phyloP scores from a whole-genome alignment of 345 rosid genomes.

The Durio zibethinus region DNA sequence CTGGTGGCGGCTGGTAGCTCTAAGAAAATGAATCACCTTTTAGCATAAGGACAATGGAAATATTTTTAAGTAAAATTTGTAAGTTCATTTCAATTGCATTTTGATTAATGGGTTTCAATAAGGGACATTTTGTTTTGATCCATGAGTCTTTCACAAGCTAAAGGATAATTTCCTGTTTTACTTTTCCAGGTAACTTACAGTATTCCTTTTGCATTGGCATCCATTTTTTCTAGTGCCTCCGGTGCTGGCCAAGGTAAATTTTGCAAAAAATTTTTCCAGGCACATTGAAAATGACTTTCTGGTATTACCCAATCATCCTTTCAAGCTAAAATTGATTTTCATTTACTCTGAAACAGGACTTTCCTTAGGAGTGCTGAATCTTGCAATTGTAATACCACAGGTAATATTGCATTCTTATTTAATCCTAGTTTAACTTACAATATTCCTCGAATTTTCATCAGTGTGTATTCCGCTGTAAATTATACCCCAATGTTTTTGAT shows the following conservation, averaged over 20 bases:
- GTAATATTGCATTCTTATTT: conserved; percentile 22
- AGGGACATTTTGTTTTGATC: neutral
- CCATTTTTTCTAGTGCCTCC: conserved; percentile 39
- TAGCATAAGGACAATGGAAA: neutral
- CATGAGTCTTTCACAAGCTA: neutral
- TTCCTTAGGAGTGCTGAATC: conserved; percentile 76
- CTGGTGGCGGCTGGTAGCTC: neutral
- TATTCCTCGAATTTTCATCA: neutral
- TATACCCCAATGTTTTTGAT: neutral
- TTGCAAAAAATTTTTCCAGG: neutral
- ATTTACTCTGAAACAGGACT: conserved; percentile 45
- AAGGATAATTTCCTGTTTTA: neutral
- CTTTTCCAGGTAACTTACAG: conserved; percentile 48
- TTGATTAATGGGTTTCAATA: neutral
- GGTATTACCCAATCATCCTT: neutral
- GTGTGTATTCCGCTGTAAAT: neutral
- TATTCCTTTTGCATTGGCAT: conserved; percentile 70
- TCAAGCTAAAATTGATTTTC: neutral
- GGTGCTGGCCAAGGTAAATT: conserved; percentile 64
- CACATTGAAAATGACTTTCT: neutral
- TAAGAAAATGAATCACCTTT: neutral
- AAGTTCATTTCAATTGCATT: neutral
- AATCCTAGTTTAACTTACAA: neutral
- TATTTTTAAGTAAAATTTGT: neutral
- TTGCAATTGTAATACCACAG: conserved; percentile 81